These are phyloP conservation scores for Monilinia fructigena DNA, from an alignment of 2,329 filamentous ascomycete species.

Conservation along the genomic window DNA sequence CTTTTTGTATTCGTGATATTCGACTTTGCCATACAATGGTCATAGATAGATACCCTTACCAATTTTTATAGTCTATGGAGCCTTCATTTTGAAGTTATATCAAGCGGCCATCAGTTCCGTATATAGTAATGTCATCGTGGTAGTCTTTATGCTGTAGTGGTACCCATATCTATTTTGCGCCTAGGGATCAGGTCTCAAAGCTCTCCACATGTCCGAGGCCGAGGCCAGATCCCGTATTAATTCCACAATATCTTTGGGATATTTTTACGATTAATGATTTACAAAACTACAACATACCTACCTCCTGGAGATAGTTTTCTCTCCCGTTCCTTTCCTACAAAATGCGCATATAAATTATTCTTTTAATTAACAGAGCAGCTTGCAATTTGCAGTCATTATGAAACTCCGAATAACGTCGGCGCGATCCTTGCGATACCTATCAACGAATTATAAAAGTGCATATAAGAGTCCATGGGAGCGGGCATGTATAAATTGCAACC, in stretches of 20 bases:
- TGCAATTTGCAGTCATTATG: constrained; percentile 17
- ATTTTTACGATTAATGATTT: not conserved
- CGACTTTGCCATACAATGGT: not conserved
- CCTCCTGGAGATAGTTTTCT: not conserved
- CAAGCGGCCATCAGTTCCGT: too few species aligned
- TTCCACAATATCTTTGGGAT: constrained; percentile 3
- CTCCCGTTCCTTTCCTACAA: not conserved
- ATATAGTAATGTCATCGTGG: too few species aligned
- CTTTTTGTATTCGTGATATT: not conserved
- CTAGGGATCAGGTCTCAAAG: too few species aligned
- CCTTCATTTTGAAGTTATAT: too few species aligned
- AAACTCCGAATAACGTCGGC: constrained; percentile 8
- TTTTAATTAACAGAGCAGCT: not conserved
- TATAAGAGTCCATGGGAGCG: not conserved
- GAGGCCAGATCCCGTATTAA: not conserved
- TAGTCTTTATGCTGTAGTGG: too few species aligned
- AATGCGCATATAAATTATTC: constrained; percentile 17
- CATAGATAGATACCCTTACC: not conserved
- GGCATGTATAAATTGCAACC: not conserved
- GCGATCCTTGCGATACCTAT: constrained; percentile 15
- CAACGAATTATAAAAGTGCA: constrained; percentile 5
- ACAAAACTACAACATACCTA: not conserved
- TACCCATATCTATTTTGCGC: too few species aligned
- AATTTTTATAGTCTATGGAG: too few species aligned
- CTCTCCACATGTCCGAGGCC: too few species aligned